Evolutionary conservation across 2,329 filamentous ascomycete species (phyloP), one percentile per base, ranked within the genome.

Genomic region (Leptographium galeiforme): DNA sequence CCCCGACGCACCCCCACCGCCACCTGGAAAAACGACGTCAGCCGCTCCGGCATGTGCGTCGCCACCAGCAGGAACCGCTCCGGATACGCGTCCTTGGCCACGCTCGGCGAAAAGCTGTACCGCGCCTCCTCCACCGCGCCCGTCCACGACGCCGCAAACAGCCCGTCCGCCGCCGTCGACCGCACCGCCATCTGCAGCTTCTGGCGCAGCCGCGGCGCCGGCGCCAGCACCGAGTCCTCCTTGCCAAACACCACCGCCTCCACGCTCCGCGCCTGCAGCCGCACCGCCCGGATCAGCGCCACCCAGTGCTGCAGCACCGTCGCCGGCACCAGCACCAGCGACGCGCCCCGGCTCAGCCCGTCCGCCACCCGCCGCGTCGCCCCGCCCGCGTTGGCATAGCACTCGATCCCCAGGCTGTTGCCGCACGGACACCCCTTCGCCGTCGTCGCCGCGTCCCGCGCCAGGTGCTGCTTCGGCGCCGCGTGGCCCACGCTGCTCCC

Each of bases 221-320:
- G 58, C 8, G 51, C 50, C 50, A 61, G 48, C 38, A 40, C 54
- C 25, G 52, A 34, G 48, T 60, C 59, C 46, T 58, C 57, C 39
- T 56, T 51, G 52, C 51, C 46, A 50, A 61, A 60, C 8, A 61
- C 56, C 44, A 58, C 53, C 7, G 60, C 59, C 57, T 61, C 59
- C 33, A 52, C 60, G 52, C 48, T 58, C 14, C 53, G 53, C 50
- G 44, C 41, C 50, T 57, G 54, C 48, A 58, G 56, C 13, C 48
- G 51, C 7, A 53, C 41, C 4, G 48, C 34, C 55, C 56, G 56
- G 52, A 61, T 48, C 13, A 57, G 54, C 49, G 55, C 54, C 45
- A 57, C 53, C 60, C 60, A 61, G 54, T 60, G 57, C 51, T 60
- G 56, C 16, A 61, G 53, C 5, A 61, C 59, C 8, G 58, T 57